phyloP scores from a whole-genome alignment of 306 rosid genomes.

The Purshia tridentata region DNA sequence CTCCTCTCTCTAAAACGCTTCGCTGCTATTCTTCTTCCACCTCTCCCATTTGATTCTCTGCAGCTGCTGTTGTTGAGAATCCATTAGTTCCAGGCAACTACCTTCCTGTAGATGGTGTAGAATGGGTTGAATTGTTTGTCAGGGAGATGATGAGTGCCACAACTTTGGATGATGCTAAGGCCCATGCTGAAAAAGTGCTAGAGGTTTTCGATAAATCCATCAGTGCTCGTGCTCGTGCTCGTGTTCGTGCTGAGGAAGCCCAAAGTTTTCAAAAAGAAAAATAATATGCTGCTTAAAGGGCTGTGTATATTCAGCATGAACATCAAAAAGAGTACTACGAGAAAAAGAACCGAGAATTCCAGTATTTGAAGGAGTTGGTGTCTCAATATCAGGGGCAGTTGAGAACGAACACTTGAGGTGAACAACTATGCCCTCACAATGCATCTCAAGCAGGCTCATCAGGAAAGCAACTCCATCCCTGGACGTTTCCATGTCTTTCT shows the following conservation, averaged over 20 bases:
- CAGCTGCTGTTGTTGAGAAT: constrained; percentile 39
- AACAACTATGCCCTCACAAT: constrained; percentile 80
- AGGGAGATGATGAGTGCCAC: constrained; percentile 75
- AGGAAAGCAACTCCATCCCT: constrained; percentile 65
- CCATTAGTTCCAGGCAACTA: constrained; percentile 36
- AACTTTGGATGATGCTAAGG: constrained; percentile 61
- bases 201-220: constrained; percentile 83
- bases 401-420: constrained; percentile 78
- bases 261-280: constrained; percentile 72
- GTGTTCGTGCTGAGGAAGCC: constrained; percentile 49
- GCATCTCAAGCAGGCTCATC: constrained; percentile 93
- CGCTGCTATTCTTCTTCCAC: constrained; percentile 76
- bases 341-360: constrained; percentile 60
- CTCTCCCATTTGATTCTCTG: constrained; percentile 69
- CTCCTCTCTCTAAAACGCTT: constrained; percentile 76
- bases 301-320: constrained; percentile 75
- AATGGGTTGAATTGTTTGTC: constrained; percentile 89
- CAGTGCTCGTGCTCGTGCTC: constrained; percentile 10
- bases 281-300: constrained; percentile 59
- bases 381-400: constrained; percentile 88
- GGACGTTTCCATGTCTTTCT: constrained; percentile 82
- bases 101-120: constrained; percentile 73
- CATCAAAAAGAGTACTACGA: constrained; percentile 71
- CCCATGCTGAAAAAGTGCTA: constrained; percentile 71
- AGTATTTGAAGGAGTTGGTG: constrained; percentile 66